Evolutionary conservation across 352 stramenopile species (phyloP).

Genomic region (Globisporangium spinosum): DNA sequence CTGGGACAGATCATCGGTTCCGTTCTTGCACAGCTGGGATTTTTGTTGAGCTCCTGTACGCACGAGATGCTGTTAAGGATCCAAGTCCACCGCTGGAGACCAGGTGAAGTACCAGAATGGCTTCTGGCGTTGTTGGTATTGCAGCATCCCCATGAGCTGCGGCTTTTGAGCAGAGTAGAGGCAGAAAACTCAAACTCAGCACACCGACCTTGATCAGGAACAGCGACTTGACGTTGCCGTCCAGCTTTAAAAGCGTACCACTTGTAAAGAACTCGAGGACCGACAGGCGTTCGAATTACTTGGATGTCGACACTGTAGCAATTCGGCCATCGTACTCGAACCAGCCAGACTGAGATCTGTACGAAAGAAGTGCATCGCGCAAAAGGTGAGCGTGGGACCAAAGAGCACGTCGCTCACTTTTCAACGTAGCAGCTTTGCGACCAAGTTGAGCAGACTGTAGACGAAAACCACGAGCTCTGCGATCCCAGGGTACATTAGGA

Average conservation of each 20-base stretch:
- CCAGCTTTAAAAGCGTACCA: constrained; percentile 5
- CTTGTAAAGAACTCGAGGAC: constrained; percentile 1
- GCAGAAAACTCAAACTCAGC: neutral
- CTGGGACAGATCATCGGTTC: neutral
- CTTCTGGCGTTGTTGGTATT: neutral
- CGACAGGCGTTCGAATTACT: neutral
- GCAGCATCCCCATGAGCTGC: neutral
- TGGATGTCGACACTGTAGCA: neutral
- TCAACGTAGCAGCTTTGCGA: constrained; percentile 15
- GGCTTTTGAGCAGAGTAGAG: neutral
- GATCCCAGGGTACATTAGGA: constrained; percentile 30
- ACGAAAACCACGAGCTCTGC: constrained; percentile 23
- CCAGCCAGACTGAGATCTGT: neutral
- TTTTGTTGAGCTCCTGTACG: neutral
- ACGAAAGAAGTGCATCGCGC: constrained; percentile 12
- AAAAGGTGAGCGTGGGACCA: constrained; percentile 19
- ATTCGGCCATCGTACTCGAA: constrained; percentile 5
- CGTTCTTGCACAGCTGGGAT: neutral
- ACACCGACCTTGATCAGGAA: neutral
- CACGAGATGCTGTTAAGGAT: neutral
- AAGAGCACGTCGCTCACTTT: constrained; percentile 28
- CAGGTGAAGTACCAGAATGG: neutral
- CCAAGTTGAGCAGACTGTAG: constrained; percentile 25
- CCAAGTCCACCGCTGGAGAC: neutral
- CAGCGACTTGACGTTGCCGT: constrained; percentile 13